Percentiles rank a stretch among this genome's conserved stretches.
Evolutionary conservation across 345 rosid species (phyloP).

Genomic region (Carallia brachiata): DNA sequence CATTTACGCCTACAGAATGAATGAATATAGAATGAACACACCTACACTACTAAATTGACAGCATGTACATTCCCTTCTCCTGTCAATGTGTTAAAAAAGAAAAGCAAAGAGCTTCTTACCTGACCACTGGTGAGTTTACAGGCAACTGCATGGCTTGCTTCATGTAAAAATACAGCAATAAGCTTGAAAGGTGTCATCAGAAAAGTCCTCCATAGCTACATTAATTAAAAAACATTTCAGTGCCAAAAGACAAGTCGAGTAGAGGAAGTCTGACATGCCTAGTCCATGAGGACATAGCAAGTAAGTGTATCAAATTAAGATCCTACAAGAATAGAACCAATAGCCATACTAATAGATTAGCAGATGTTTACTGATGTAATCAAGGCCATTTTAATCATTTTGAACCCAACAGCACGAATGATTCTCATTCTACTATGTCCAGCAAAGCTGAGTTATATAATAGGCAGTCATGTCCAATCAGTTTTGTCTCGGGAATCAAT

Average conservation of each 20-base stretch:
- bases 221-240: background rate
- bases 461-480: background rate
- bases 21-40: too few relatives aligned
- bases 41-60: background rate
- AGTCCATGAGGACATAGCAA: background rate
- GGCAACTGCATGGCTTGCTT: conserved; percentile 97
- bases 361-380: background rate
- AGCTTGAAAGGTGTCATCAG: conserved; percentile 90
- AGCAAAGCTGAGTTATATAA: background rate
- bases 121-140: conserved; percentile 96
- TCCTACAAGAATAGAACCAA: too few relatives aligned
- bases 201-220: conserved; percentile 90
- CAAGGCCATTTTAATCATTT: background rate
- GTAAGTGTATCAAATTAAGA: too few relatives aligned
- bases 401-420: conserved; percentile 4
- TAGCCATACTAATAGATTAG: background rate
- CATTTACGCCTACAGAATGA: too few relatives aligned
- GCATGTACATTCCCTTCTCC: background rate
- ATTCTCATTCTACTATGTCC: conserved; percentile 1
- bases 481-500: too few relatives aligned
- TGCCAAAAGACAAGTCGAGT: background rate
- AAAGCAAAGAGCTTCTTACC: conserved; percentile 49
- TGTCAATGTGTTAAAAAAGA: background rate
- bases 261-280: background rate
- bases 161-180: conserved; percentile 90